These are phyloP conservation scores for Podaxis pistillaris DNA, from an alignment of 768 basidiomycete genomes.

Conservation along the genomic window DNA sequence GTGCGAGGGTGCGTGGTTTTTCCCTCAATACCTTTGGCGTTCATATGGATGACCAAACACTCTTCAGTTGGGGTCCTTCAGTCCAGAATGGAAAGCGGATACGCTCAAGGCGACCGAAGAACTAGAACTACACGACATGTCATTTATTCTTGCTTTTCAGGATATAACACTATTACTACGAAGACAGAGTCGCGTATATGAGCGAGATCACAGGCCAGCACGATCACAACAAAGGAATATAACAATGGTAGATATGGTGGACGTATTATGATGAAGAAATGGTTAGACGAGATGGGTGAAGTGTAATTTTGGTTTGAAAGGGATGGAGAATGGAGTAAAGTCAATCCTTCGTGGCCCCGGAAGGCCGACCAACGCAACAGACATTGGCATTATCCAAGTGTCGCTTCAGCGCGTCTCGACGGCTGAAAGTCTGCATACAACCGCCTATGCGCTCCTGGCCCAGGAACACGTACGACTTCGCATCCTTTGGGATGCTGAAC, in stretches of 20 bases:
- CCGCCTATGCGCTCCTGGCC: conserved; percentile 37
- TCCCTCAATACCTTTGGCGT: not conserved
- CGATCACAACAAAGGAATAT: not conserved
- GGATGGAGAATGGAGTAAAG: not conserved
- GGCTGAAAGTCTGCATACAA: conserved; percentile 40
- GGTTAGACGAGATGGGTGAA: no score
- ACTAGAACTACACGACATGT: conserved; percentile 18
- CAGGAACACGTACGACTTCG: conserved; percentile 26
- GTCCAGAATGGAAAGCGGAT: conserved; percentile 75
- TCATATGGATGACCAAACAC: not conserved
- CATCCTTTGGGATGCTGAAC: conserved; percentile 20
- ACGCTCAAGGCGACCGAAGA: conserved; percentile 56
- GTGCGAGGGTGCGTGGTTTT: conserved; percentile 65
- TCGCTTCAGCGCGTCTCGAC: conserved; percentile 44
- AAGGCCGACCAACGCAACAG: conserved; percentile 25
- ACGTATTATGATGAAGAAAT: not conserved
- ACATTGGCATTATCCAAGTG: conserved; percentile 38
- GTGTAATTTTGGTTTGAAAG: not conserved
- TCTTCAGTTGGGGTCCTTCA: conserved; percentile 65
- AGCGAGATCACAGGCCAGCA: not conserved
- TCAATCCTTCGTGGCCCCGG: conserved; percentile 11
- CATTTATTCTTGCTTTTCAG: not conserved
- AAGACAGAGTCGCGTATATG: not conserved
- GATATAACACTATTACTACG: not conserved
- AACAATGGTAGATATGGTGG: not conserved